Evolutionary conservation across 2,329 filamentous ascomycete species (phyloP).

Genomic region (Fusarium brachygibbosum): DNA sequence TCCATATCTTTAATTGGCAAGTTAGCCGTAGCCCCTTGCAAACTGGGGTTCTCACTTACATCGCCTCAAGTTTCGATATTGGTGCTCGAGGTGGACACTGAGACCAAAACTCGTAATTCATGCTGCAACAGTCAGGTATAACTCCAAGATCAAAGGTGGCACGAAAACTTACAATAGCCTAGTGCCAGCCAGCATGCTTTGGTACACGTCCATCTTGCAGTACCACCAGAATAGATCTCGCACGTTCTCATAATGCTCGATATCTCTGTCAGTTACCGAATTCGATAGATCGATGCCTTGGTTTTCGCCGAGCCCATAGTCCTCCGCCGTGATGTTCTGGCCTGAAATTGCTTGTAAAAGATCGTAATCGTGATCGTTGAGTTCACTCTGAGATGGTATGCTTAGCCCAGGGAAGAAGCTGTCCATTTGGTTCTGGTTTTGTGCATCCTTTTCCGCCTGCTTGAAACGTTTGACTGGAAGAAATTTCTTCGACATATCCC

Average conservation of each 20-base stretch:
- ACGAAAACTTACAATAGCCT: conserved; percentile 78
- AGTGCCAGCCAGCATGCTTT: conserved; percentile 89
- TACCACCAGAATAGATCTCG: conserved; percentile 97
- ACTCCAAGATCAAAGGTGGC: background rate
- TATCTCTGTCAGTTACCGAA: conserved; percentile 68
- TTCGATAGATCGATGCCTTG: conserved; percentile 47
- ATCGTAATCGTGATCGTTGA: conserved; percentile 58
- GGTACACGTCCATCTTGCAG: conserved; percentile 92
- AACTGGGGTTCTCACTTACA: conserved; percentile 60
- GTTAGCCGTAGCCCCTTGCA: conserved; percentile 17
- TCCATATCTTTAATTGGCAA: conserved; percentile 74
- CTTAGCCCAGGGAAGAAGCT: conserved; percentile 47
- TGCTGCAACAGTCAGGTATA: conserved; percentile 62
- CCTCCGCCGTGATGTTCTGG: conserved; percentile 54
- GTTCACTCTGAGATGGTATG: conserved; percentile 38
- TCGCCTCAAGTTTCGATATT: conserved; percentile 80
- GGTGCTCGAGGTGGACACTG: conserved; percentile 88
- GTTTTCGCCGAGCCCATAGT: conserved; percentile 54
- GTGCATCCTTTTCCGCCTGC: conserved; percentile 53
- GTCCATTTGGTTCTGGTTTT: conserved; percentile 54
- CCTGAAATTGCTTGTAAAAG: conserved; percentile 61
- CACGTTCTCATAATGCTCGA: conserved; percentile 83
- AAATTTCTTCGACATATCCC: conserved; percentile 77
- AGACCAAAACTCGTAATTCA: conserved; percentile 85
- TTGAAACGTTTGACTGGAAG: conserved; percentile 69